Conservation (phyloP, 2,329 filamentous ascomycete genomes). For the Diaporthe capsici region DNA sequence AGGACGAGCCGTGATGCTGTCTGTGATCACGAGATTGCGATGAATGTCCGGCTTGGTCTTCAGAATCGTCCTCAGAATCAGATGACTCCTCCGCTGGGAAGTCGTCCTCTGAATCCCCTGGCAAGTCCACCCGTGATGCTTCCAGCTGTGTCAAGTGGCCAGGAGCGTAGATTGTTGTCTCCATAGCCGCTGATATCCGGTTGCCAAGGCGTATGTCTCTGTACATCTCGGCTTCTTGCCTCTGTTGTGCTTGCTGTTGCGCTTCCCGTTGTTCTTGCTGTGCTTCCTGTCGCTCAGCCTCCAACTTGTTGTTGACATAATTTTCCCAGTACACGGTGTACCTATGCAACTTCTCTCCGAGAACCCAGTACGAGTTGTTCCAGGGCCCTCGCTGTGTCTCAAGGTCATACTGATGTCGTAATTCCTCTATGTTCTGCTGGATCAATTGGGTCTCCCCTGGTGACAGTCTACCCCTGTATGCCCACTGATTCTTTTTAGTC, state of each 20-base stretch:
- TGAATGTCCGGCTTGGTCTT: not conserved
- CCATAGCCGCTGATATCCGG: not conserved
- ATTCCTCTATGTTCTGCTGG: no score
- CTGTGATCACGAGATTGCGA: not conserved
- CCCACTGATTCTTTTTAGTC: not conserved
- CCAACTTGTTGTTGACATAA: not conserved
- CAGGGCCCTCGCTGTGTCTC: not conserved
- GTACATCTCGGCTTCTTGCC: not conserved
- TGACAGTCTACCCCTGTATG: not conserved
- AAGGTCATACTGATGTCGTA: no score
- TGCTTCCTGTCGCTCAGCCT: not conserved
- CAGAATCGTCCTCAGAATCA: not conserved
- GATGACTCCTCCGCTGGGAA: not conserved
- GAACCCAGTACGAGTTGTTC: conserved; percentile 8
- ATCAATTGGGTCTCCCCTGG: not conserved
- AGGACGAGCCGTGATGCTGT: not conserved
- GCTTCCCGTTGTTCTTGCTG: no score
- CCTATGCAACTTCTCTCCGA: not conserved
- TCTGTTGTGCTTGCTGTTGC: not conserved
- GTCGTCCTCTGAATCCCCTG: no score
- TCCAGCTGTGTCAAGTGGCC: not conserved
- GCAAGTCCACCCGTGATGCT: not conserved
- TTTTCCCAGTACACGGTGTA: not conserved
- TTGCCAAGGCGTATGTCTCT: not conserved
- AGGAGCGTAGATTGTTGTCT: not conserved